Evolutionary conservation across 441 rosid genomes (phyloP).

Genomic region (Populus hybrid): DNA sequence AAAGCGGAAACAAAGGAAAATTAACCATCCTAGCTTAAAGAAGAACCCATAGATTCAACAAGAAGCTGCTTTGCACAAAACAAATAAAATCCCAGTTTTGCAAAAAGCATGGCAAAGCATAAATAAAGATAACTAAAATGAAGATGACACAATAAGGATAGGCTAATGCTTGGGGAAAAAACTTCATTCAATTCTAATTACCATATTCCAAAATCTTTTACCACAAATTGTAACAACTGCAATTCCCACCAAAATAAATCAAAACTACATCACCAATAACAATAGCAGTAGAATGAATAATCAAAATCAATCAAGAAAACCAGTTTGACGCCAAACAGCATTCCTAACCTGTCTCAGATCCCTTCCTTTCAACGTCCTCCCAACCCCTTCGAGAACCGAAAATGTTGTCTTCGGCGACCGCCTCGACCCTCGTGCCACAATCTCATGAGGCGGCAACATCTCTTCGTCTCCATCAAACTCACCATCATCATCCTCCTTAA

Average conservation of each 20-base stretch:
- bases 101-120: background rate
- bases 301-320: conserved; percentile 52
- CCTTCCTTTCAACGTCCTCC: conserved; percentile 69
- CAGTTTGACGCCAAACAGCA: conserved; percentile 75
- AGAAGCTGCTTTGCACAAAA: no score
- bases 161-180: background rate
- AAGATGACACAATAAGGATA: background rate
- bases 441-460: conserved; percentile 84
- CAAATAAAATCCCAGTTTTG: background rate
- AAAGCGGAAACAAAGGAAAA: background rate
- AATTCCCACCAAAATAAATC: background rate
- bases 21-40: background rate
- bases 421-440: conserved; percentile 46
- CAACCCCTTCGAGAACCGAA: conserved; percentile 66
- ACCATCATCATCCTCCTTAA: conserved; percentile 27
- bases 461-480: conserved; percentile 31
- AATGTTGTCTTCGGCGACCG: conserved; percentile 40
- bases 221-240: background rate
- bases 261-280: background rate
- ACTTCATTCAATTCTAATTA: background rate
- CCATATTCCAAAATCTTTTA: background rate
- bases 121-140: no score
- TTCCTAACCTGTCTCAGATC: conserved; percentile 68
- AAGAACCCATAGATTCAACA: no score
- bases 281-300: background rate